Base-by-base conservation (phyloP, 345 rosid species). In the Dovyalis caffra region DNA sequence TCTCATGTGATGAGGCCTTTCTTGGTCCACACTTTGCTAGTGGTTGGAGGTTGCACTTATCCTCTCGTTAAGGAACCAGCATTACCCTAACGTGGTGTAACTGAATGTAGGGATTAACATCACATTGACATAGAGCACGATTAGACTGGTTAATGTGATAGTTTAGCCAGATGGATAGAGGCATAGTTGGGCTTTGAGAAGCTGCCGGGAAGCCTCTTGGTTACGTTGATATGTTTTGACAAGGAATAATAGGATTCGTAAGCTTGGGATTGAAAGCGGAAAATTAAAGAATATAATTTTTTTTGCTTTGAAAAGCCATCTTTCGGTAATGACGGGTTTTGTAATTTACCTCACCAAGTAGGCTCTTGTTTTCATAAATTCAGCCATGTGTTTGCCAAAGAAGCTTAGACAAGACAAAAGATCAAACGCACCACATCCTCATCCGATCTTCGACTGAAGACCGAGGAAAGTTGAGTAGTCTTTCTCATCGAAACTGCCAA, bases 11-110 rank as follows among this genome's bases (percentile, higher is more conserved):
- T 76, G 66, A 70, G 75, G 43, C 77, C 34, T 66, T 66, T 74
- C 70, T 53, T 74, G 83, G 83, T 68, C 81, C 81, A 70, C 86
- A 64, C 29, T 49, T 26, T 16, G 34, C 28, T 67, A 68, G 81
- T 84, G 83, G 81, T 63, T 66, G 69, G 45, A 70, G 67, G 14
- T 77, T 53, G 56, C 74, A 26, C 68, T 11, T 40, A 40, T 38
- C 45, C 45, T 40, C 12, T 12, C 2, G 12, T 40, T 37, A 32
- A 10, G 35, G 64, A n/a, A 29, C 69, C 71, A 77, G 29, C 33
- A 61, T 58, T 63, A 40, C 72, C 56, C 43, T 58, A 37, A 6
- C 2, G 5, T 0, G n/a, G 29, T n/a, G n/a, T n/a, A n/a, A n/a
- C n/a, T n/a, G n/a, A 6, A 10, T 0, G 1, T 56, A 3, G 2